These are phyloP conservation scores for Potentilla sterilis DNA, from an alignment of 306 rosid species.

Conservation along the genomic window DNA sequence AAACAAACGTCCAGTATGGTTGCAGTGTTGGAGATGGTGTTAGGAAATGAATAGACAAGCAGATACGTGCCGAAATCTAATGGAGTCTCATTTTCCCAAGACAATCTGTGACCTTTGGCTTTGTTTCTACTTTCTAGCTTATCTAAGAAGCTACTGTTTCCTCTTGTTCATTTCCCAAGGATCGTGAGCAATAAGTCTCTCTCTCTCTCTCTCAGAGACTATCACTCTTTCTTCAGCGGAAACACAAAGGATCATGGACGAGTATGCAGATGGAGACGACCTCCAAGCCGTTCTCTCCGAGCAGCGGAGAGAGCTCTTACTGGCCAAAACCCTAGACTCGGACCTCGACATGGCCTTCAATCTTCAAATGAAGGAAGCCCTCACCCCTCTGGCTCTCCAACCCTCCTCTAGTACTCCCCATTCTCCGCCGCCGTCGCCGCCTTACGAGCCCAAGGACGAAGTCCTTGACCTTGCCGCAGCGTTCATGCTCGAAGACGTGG, in stretches of 20 bases:
- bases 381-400: constrained; percentile 29
- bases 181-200: too few relatives aligned
- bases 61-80: not conserved
- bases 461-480: constrained; percentile 25
- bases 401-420: constrained; percentile 12
- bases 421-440: not conserved
- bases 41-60: too few relatives aligned
- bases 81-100: not conserved
- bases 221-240: too few relatives aligned
- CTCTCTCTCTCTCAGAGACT: too few relatives aligned
- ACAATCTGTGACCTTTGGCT: not conserved
- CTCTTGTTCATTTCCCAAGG: not conserved
- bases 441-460: not conserved
- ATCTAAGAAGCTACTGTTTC: not conserved
- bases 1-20: too few relatives aligned
- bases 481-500: constrained; percentile 34
- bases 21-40: too few relatives aligned
- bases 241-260: not conserved
- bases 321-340: constrained; percentile 21
- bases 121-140: not conserved
- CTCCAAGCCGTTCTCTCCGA: constrained; percentile 2
- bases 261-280: not conserved
- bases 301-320: constrained; percentile 24
- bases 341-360: constrained; percentile 38
- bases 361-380: constrained; percentile 44